Conservation (phyloP, 495 filamentous ascomycete genomes). For the Hypoxylon intermedium region DNA sequence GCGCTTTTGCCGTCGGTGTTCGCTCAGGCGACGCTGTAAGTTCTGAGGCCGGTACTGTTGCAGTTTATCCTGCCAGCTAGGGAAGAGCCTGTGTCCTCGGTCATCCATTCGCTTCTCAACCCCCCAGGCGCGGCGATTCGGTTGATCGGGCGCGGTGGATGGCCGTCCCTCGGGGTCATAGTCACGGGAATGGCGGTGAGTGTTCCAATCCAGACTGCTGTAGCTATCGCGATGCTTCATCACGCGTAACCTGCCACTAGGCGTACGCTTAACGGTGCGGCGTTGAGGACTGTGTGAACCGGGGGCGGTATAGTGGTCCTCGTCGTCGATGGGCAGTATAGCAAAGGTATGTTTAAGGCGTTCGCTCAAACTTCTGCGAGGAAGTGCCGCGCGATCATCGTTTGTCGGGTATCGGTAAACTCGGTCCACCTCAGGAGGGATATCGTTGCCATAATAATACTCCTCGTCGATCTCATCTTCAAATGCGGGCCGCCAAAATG, state of each 20-base stretch:
- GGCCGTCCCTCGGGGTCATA: slow-evolving; percentile 36
- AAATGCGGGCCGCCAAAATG: slow-evolving; percentile 81
- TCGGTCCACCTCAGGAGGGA: slow-evolving; percentile 32
- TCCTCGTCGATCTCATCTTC: slow-evolving; percentile 68
- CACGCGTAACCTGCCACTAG: slow-evolving; percentile 58
- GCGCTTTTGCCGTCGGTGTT: slow-evolving; percentile 68
- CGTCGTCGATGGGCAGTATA: slow-evolving; percentile 54
- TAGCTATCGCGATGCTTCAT: slow-evolving; percentile 55
- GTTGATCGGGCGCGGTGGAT: slow-evolving; percentile 44
- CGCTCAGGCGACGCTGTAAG: slow-evolving; percentile 63
- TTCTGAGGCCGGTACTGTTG: slow-evolving; percentile 54
- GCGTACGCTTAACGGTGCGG: slow-evolving; percentile 57
- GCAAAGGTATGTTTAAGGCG: slow-evolving; percentile 60
- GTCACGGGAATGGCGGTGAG: slow-evolving; percentile 24
- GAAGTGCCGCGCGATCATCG: slow-evolving; percentile 52
- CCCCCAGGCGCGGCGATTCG: slow-evolving; percentile 35
- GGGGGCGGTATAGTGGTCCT: slow-evolving; percentile 45
- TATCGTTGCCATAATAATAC: slow-evolving; percentile 11
- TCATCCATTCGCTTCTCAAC: slow-evolving; percentile 40
- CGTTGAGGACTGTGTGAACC: slow-evolving; percentile 52
- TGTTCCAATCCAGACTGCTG: slow-evolving; percentile 42
- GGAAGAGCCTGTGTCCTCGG: slow-evolving; percentile 42
- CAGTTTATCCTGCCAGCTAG: slow-evolving; percentile 47
- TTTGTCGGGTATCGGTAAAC: slow-evolving; percentile 49
- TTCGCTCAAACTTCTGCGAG: slow-evolving; percentile 58